Evolutionary conservation across 495 filamentous ascomycete species (phyloP).

Genomic region (Xylaria cubensis): DNA sequence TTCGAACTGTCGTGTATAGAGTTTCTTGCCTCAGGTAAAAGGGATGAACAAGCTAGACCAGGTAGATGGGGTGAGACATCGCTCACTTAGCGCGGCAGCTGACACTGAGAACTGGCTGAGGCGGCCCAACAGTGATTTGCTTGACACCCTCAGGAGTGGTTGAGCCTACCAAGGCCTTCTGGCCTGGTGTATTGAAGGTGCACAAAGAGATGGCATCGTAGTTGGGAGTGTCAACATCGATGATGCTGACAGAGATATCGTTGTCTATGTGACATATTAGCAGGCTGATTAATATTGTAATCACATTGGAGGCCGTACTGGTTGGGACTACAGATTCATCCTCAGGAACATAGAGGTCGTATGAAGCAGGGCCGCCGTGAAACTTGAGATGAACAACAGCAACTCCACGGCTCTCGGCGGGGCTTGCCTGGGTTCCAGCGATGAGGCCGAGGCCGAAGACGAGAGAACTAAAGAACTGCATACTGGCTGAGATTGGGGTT

Average conservation of each 20-base stretch:
- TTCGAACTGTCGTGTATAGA: not conserved
- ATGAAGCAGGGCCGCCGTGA: slow-evolving; percentile 38
- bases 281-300: not conserved
- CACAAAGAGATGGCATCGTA: slow-evolving; percentile 35
- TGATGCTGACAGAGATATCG: slow-evolving; percentile 35
- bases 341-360: slow-evolving; percentile 33
- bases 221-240: slow-evolving; percentile 31
- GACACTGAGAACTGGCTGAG: slow-evolving; percentile 40
- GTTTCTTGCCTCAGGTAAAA: not conserved
- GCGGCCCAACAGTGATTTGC: slow-evolving; percentile 38
- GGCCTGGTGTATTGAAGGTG: slow-evolving; percentile 35
- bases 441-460: slow-evolving; percentile 32
- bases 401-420: slow-evolving; percentile 24
- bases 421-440: slow-evolving; percentile 29
- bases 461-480: slow-evolving; percentile 33
- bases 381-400: slow-evolving; percentile 33
- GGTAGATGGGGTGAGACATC: not conserved
- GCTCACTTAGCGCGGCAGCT: slow-evolving; percentile 33
- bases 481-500: slow-evolving; percentile 15
- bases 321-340: slow-evolving; percentile 30
- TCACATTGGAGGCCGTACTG: slow-evolving; percentile 22
- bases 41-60: not conserved
- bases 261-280: slow-evolving; percentile 27
- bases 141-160: slow-evolving; percentile 33
- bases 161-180: slow-evolving; percentile 32